phyloP scores from a whole-genome alignment of 2,329 filamentous ascomycete genomes.

The Calcarisporium arbuscula region DNA sequence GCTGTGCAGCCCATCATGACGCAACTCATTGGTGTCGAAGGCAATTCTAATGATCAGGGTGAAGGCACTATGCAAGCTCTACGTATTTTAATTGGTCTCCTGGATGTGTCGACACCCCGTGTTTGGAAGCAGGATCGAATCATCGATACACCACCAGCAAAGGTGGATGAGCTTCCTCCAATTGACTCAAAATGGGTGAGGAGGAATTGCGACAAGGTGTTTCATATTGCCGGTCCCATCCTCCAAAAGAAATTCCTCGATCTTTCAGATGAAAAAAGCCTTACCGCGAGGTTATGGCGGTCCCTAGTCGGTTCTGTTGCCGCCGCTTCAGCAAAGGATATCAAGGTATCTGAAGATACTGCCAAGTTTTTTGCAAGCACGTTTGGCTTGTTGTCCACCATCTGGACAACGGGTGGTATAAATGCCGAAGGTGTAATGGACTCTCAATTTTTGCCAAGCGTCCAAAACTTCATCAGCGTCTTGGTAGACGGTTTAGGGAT shows the following conservation, averaged over 20 bases:
- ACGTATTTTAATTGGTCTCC: conserved; percentile 63
- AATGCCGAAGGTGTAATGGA: conserved; percentile 36
- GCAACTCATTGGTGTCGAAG: conserved; percentile 41
- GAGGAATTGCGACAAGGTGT: conserved; percentile 59
- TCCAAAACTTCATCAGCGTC: conserved; percentile 42
- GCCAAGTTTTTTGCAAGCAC: conserved; percentile 70
- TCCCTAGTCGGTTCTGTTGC: conserved; percentile 57
- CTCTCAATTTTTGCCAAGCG: conserved; percentile 46
- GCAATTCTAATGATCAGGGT: conserved; percentile 30
- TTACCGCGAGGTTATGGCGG: conserved; percentile 49
- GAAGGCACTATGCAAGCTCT: conserved; percentile 55
- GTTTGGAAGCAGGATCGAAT: conserved; percentile 73
- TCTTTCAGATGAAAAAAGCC: conserved; percentile 53
- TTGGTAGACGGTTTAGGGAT: conserved; percentile 47
- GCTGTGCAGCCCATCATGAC: conserved; percentile 61
- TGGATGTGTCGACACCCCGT: conserved; percentile 51
- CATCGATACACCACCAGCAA: conserved; percentile 50
- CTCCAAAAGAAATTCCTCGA: conserved; percentile 57
- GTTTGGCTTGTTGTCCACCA: conserved; percentile 59
- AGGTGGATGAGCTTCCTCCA: conserved; percentile 70
- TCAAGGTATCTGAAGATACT: conserved; percentile 80
- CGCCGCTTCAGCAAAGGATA: conserved; percentile 72
- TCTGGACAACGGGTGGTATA: conserved; percentile 56
- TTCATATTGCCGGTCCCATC: conserved; percentile 54
- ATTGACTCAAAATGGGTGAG: conserved; percentile 86